Conservation (phyloP, 75 land plant genomes). For the Selaginella tamariscina region DNA sequence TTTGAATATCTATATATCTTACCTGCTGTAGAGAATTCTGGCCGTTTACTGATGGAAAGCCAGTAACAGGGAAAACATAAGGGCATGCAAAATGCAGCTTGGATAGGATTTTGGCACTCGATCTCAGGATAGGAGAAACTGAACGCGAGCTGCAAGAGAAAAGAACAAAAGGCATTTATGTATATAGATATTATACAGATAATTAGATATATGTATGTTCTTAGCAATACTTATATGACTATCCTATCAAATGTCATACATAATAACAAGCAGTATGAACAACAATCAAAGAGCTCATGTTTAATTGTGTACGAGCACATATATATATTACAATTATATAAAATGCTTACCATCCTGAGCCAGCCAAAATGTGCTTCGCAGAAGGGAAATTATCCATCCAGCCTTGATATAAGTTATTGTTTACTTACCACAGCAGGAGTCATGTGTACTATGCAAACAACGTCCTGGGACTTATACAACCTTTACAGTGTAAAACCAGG, state of each 20-base stretch:
- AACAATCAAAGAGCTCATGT: background rate
- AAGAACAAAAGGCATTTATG: background rate
- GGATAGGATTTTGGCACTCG: conserved; percentile 67
- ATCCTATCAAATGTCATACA: no score
- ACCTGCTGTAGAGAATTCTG: background rate
- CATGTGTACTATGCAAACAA: conserved; percentile 75
- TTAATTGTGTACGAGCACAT: no score
- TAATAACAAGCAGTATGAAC: no score
- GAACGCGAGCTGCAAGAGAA: conserved; percentile 42
- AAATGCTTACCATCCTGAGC: conserved; percentile 72
- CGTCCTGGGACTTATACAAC: conserved; percentile 37
- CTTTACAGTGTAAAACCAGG: no score
- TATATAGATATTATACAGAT: no score
- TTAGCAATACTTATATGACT: no score
- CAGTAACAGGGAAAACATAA: conserved; percentile 71
- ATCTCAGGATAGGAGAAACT: conserved; percentile 54
- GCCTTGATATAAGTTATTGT: conserved; percentile 33
- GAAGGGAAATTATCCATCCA: conserved; percentile 76
- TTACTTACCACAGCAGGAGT: conserved; percentile 53
- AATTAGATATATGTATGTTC: no score
- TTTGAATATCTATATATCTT: no score
- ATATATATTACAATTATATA: no score
- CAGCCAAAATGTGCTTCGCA: conserved; percentile 88
- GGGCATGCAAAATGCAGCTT: conserved; percentile 75
- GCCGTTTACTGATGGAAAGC: conserved; percentile 29